Evolutionary conservation across 164 flowering plant species (phyloP).

Genomic region (Akebia trifoliata): DNA sequence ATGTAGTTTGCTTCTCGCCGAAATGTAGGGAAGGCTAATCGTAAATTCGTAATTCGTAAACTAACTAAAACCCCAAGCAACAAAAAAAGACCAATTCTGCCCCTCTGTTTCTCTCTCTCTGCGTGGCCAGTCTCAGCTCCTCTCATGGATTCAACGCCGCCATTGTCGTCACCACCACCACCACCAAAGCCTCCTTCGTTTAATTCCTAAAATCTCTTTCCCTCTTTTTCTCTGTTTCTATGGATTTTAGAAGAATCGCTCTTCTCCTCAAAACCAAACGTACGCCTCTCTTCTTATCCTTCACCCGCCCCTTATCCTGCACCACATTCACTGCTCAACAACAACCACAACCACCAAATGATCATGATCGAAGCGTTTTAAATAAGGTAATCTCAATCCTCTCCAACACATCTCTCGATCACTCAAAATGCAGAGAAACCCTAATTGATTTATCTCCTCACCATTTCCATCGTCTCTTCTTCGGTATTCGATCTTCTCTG

Average conservation of each 20-base stretch:
- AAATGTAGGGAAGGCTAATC: no score
- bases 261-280: constrained; percentile 10
- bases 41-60: no score
- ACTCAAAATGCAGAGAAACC: constrained; percentile 29
- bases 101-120: constrained; percentile 10
- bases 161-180: neutral
- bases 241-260: constrained; percentile 27
- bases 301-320: constrained; percentile 24
- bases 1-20: no score
- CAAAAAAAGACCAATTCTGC: no score
- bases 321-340: constrained; percentile 13
- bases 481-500: constrained; percentile 21
- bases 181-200: neutral
- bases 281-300: constrained; percentile 8
- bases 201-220: neutral
- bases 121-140: constrained; percentile 7
- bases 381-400: constrained; percentile 38
- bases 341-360: neutral
- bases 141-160: constrained; percentile 5
- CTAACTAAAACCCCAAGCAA: no score
- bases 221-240: neutral
- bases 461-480: constrained; percentile 43
- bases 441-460: constrained; percentile 35
- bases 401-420: constrained; percentile 43
- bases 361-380: constrained; percentile 12